Base-by-base conservation (phyloP, 108 stramenopile genomes). In the Parmales sp. region DNA sequence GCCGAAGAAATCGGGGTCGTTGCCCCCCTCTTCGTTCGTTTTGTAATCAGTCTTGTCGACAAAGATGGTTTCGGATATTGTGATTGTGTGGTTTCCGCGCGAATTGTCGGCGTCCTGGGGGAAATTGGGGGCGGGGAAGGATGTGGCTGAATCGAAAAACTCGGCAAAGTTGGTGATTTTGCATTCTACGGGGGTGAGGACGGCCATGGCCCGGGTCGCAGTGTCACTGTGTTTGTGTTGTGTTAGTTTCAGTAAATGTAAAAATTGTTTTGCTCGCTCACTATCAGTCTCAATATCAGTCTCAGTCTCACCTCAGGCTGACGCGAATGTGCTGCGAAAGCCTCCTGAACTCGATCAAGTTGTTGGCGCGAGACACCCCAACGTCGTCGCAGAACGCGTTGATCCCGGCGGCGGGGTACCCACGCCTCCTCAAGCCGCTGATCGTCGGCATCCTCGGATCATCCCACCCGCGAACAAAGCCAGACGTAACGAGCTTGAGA, bases 381-480 rank as follows among this genome's bases (percentile, higher is more conserved):
- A 99, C 79, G 73, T 95, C 95, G 38, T 85, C 78, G 74, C 98
- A 99, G 73, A 99, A 99, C 13, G 46, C 73, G 76, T 95, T 97
- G 71, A 99, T 78, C 68, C 92, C 88, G 37, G 92, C 80, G 41
- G 90, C 75, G 46, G 93, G 95, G 80, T 94, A 99, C 37, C 98
- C 98, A 34, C 98, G 80, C 51, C 98, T 83, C 25, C 98, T 79
- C 19, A 96, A 72, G 19, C 98, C 96, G 51, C 87, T 86, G 63
- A 95, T 80, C 23, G 98, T 98, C 29, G 97, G 96, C 96, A 99
- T 97, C 23, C 98, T 87, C 23, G 96, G 96, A 81, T 99, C 98
- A 73, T 95, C 89, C 98, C 98, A 99, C 31, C 96, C 97, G 18
- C 86, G 72, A 3, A 95, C 92, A 51, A 72, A 64, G 0, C 82